Conservation (phyloP, 2,329 filamentous ascomycete species). For the Pseudogymnoascus sp. region DNA sequence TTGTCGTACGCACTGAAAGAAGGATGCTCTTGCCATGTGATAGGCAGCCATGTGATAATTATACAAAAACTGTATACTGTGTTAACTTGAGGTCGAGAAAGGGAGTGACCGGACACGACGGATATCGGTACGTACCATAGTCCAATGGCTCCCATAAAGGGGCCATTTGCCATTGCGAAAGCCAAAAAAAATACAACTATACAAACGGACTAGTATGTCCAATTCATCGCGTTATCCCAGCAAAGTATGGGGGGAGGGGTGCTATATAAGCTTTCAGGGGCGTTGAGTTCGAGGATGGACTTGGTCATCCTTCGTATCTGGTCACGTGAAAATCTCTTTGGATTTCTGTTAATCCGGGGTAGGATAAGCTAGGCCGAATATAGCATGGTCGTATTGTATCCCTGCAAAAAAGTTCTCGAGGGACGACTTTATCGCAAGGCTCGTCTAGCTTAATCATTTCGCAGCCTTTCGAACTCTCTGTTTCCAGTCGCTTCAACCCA, state of each 20-base stretch:
- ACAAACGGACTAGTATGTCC: background rate
- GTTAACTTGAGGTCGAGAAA: background rate
- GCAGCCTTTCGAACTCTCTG: slow-evolving; percentile 7
- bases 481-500: background rate
- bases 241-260: background rate
- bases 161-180: slow-evolving; percentile 2
- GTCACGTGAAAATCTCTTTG: background rate
- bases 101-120: background rate
- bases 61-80: slow-evolving; percentile 4
- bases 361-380: background rate
- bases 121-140: slow-evolving; percentile 3
- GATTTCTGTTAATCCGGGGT: slow-evolving; percentile 1
- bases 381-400: background rate
- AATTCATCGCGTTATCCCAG: background rate
- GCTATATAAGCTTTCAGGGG: background rate
- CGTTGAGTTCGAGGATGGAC: background rate
- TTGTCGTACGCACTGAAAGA: background rate
- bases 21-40: slow-evolving; percentile 8
- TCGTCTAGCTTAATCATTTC: slow-evolving; percentile 7
- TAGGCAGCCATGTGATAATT: slow-evolving; percentile 2
- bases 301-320: background rate
- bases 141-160: slow-evolving; percentile 2
- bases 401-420: slow-evolving; percentile 7
- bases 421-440: slow-evolving; percentile 6
- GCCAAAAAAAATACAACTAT: background rate